Evolutionary conservation across 768 basidiomycete species (phyloP).

Genomic region (Lentinula sp.): DNA sequence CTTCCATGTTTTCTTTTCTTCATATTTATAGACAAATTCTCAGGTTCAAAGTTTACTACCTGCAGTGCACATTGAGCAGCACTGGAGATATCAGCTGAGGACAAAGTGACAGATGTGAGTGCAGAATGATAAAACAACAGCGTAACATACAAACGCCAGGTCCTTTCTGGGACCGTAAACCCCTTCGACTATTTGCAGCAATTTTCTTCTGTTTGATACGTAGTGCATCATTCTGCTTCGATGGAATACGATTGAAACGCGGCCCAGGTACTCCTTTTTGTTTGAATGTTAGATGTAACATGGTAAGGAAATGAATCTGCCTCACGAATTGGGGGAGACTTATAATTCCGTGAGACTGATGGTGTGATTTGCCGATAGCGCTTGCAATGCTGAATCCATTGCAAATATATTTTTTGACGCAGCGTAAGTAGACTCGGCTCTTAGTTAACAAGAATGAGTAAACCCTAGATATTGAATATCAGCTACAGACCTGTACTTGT

Average conservation of each 20-base stretch:
- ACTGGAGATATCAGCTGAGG: too few relatives aligned
- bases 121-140: too few relatives aligned
- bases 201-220: background rate
- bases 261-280: too few relatives aligned
- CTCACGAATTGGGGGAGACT: background rate
- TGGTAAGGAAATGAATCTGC: background rate
- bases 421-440: background rate
- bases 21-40: too few relatives aligned
- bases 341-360: background rate
- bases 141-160: background rate
- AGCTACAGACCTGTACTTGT: background rate
- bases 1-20: too few relatives aligned
- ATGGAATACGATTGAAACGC: too few relatives aligned
- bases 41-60: too few relatives aligned
- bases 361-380: background rate
- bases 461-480: background rate
- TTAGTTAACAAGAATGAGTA: background rate
- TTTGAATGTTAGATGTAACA: too few relatives aligned
- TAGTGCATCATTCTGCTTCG: background rate
- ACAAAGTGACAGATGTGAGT: too few relatives aligned
- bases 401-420: background rate
- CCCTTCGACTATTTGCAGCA: background rate
- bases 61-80: too few relatives aligned
- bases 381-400: too few relatives aligned
- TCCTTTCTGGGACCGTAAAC: background rate